These are phyloP conservation scores for Flaveria robusta DNA, from an alignment of 129 eudicot species.

Conservation along the genomic window DNA sequence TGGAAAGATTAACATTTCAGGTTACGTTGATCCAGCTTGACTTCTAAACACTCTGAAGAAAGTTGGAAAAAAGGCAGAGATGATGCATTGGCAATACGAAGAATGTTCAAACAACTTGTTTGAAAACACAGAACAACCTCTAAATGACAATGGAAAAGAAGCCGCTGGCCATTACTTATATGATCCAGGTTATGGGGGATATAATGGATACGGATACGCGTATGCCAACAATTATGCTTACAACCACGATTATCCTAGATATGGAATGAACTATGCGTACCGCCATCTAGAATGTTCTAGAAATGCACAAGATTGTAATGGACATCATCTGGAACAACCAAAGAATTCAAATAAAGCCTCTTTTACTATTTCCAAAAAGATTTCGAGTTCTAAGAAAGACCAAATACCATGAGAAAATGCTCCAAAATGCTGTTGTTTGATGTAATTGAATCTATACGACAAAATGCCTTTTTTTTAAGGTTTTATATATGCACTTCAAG, in stretches of 20 bases:
- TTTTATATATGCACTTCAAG: too few species aligned
- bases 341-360: neutral
- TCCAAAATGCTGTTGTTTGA: constrained; percentile 19
- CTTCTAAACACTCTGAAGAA: constrained; percentile 35
- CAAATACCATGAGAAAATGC: neutral
- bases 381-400: neutral
- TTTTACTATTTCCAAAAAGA: neutral
- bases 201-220: constrained; percentile 10
- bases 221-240: neutral
- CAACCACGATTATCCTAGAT: constrained; percentile 2
- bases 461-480: too few species aligned
- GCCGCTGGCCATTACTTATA: neutral
- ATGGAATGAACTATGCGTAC: constrained; percentile 1
- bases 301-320: constrained; percentile 13
- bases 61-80: constrained; percentile 30
- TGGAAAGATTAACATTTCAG: constrained; percentile 37
- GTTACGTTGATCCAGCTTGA: constrained; percentile 37
- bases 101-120: constrained; percentile 43
- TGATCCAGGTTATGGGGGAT: constrained; percentile 27
- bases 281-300: constrained; percentile 22
- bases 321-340: constrained; percentile 22
- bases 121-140: neutral
- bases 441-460: constrained; percentile 19
- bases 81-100: constrained; percentile 29
- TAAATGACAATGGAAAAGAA: constrained; percentile 2